phyloP scores from a whole-genome alignment of 768 basidiomycete species.

The Lyophyllum shimeji region DNA sequence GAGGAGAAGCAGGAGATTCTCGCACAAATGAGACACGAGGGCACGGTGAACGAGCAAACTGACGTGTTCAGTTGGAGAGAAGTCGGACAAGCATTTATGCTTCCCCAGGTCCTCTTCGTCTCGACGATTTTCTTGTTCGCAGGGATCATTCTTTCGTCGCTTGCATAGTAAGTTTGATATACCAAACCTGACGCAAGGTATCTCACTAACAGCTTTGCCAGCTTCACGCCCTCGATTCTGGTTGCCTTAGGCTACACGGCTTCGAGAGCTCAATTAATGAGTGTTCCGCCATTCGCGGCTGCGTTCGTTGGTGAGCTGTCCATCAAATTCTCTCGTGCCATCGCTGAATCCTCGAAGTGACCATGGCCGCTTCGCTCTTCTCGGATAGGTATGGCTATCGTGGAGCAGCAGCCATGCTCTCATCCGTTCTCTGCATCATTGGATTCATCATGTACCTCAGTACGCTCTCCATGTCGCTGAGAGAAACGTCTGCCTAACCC shows the following conservation, averaged over 20 bases:
- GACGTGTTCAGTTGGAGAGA: slow-evolving; percentile 58
- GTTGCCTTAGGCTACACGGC: slow-evolving; percentile 56
- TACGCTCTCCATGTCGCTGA: slow-evolving; percentile 20
- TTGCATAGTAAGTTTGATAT: slow-evolving; percentile 46
- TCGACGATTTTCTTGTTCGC: slow-evolving; percentile 50
- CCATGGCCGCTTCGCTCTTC: slow-evolving; percentile 36
- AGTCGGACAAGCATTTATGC: slow-evolving; percentile 43
- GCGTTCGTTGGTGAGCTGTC: slow-evolving; percentile 48
- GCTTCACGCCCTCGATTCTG: slow-evolving; percentile 76
- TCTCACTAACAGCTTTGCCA: not conserved
- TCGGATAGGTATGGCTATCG: slow-evolving; percentile 57
- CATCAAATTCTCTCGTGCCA: not conserved
- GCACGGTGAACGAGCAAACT: slow-evolving; percentile 26
- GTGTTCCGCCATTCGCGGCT: slow-evolving; percentile 53
- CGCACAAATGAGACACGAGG: slow-evolving; percentile 40
- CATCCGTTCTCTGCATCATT: slow-evolving; percentile 39
- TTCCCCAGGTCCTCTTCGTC: slow-evolving; percentile 56
- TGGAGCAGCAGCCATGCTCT: slow-evolving; percentile 42
- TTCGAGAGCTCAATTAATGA: slow-evolving; percentile 58
- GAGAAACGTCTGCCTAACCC: too few species aligned
- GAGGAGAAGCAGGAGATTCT: slow-evolving; percentile 50
- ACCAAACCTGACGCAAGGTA: not conserved
- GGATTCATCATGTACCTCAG: slow-evolving; percentile 61
- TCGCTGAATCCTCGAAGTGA: slow-evolving; percentile 20
- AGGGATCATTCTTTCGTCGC: slow-evolving; percentile 14